Base-by-base conservation (phyloP, 1,284 basidiomycete species). In the Puccinia coronata region DNA sequence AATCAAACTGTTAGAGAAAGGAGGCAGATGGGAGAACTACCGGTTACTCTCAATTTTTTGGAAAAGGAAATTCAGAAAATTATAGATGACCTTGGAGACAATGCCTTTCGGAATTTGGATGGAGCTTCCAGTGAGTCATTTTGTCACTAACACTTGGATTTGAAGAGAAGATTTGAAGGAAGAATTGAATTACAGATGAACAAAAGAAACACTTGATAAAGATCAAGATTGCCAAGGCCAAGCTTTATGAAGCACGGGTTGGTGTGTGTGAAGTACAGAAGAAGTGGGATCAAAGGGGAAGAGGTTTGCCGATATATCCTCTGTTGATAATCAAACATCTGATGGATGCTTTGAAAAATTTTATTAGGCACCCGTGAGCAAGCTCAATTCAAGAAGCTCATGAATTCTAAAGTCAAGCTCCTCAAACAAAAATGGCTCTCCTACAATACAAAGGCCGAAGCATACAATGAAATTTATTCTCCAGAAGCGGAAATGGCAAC, bases 161-260 rank as follows among this genome's bases (percentile, higher is more conserved):
- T 61, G 14, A 12, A 57, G 6, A 57, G 28, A 9, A 34, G 34
- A 31, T 28, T 18, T 11, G 25, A 34, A 61, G 5, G 8, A 28
- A 61, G 16, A 14, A 18, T 11, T 11, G 20, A 61, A 57, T 28
- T 36, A 36, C 34, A 65, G 61, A 65, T 65, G 3, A 31, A 8
- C 34, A 65, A 49, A 14, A n/a, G 39, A 65, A 39, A 65, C 34
- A 36, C 8, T 20, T 65, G 28, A 65, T 65, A 23, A 72, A 49
- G n/a, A 28, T 72, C 12, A 49, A 55, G 25, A 12, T 72, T 16
- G 34, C 28, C 34, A 72, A 72, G 47, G 8, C 70, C 1, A 72
- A 72, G 31, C 70, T 72, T 49, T 72, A 72, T n/a, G 70, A 51
- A 53, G 47, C 31, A 12, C 36, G 41, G 23, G 61, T 65, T 65